Evolutionary conservation across 176 grass and related monocot species (phyloP).

Genomic region (Oryza rufipogon): DNA sequence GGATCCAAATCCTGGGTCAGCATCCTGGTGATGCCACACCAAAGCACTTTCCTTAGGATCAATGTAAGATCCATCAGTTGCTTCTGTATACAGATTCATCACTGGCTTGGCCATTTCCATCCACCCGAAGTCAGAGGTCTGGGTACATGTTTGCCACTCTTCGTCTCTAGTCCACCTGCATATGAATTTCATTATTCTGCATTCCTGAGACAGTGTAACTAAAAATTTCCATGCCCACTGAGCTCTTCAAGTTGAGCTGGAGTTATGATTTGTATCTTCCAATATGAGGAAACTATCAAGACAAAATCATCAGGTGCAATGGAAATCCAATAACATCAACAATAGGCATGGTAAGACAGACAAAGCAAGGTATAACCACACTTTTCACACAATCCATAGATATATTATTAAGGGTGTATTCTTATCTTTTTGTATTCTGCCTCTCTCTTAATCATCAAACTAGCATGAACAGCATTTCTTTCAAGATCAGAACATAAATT

Average conservation of each 20-base stretch:
- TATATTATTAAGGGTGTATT: not conserved
- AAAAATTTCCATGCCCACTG: not conserved
- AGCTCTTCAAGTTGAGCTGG: constrained; percentile 4
- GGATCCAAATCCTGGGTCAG: constrained; percentile 93
- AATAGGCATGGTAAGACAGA: not conserved
- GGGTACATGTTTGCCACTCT: constrained; percentile 68
- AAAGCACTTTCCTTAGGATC: constrained; percentile 90
- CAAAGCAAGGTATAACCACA: constrained; percentile 3
- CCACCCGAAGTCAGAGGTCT: constrained; percentile 78
- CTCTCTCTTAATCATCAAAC: not conserved
- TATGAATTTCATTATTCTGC: constrained; percentile 23
- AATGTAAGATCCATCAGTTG: constrained; percentile 91
- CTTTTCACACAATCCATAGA: not conserved
- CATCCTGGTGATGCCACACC: constrained; percentile 98
- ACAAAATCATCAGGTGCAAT: not conserved
- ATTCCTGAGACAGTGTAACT: not conserved
- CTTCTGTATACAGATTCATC: constrained; percentile 93
- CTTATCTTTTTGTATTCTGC: not conserved
- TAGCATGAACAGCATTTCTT: not conserved
- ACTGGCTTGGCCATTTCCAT: constrained; percentile 94
- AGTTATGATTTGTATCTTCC: not conserved
- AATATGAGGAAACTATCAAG: not conserved
- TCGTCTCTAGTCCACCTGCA: constrained; percentile 71
- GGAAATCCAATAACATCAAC: not conserved
- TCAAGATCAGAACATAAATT: constrained; percentile 6